These are phyloP conservation scores for Tulasnella sp. DNA, from an alignment of 768 basidiomycete genomes.

Conservation along the genomic window DNA sequence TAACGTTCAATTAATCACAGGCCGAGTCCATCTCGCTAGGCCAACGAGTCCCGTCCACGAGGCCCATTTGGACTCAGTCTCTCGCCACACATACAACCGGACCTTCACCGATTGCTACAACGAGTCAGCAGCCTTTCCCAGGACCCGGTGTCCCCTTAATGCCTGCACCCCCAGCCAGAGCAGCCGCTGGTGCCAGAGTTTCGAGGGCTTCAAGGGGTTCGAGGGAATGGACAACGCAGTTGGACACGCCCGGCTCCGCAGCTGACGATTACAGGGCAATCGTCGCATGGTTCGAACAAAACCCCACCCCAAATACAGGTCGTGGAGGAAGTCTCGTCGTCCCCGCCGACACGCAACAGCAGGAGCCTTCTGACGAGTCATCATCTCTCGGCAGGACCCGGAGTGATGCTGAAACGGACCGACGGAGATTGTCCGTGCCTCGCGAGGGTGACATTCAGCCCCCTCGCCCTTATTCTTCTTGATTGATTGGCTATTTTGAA, in stretches of 20 bases:
- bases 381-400: conserved; percentile 2
- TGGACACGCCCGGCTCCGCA: neutral
- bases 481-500: neutral
- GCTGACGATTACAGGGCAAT: neutral
- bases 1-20: no score
- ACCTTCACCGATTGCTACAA: conserved; percentile 1
- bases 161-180: neutral
- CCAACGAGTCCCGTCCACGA: no score
- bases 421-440: neutral
- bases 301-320: neutral
- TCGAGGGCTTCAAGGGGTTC: neutral
- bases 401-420: neutral
- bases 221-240: conserved; percentile 18
- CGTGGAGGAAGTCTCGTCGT: neutral
- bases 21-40: no score
- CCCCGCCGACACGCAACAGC: neutral
- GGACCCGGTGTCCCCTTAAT: neutral
- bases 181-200: neutral
- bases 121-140: conserved; percentile 1
- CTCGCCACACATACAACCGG: no score
- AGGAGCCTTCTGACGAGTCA: conserved; percentile 1
- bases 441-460: neutral
- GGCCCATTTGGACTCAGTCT: no score
- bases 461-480: neutral
- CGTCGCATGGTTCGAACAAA: neutral